A percentile compares a stretch with the other conserved stretches of the same genome.
Conservation (phyloP, 2,329 filamentous ascomycete species). For the Fusarium buxicola region DNA sequence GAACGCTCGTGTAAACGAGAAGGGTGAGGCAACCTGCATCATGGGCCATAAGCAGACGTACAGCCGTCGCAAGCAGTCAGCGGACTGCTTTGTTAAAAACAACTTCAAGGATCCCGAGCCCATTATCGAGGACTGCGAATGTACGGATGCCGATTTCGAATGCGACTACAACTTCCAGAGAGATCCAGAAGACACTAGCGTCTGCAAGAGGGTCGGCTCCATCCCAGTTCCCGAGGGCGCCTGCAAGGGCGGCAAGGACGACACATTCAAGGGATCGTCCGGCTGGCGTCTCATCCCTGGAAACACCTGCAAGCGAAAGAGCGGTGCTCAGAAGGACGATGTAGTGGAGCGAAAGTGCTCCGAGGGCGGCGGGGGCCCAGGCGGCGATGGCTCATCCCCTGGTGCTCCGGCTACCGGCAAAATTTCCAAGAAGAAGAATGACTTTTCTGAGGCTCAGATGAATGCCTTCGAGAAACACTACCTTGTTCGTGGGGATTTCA, state of each 20-base stretch:
- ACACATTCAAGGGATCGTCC: conserved; percentile 85
- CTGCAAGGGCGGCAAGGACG: conserved; percentile 73
- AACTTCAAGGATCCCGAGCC: conserved; percentile 84
- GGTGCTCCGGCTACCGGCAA: conserved; percentile 72
- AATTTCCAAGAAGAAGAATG: conserved; percentile 69
- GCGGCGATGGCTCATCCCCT: conserved; percentile 47
- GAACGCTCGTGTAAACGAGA: conserved; percentile 83
- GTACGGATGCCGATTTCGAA: conserved; percentile 87
- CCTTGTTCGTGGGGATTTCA: conserved; percentile 79
- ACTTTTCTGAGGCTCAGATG: conserved; percentile 69
- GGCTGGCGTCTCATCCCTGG: conserved; percentile 94
- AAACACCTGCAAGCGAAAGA: conserved; percentile 74
- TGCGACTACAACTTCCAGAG: conserved; percentile 93
- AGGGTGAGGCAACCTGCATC: conserved; percentile 85
- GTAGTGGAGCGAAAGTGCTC: conserved; percentile 81
- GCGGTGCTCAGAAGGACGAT: conserved; percentile 75
- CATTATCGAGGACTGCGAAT: conserved; percentile 80
- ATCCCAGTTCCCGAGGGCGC: conserved; percentile 75
- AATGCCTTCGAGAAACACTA: conserved; percentile 72
- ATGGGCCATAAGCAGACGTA: conserved; percentile 97
- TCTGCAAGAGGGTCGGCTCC: conserved; percentile 74
- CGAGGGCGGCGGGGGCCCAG: conserved; percentile 61
- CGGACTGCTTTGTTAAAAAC: conserved; percentile 88
- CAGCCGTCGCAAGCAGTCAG: conserved; percentile 84
- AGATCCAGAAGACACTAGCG: conserved; percentile 70